A percentile compares a stretch with the other conserved stretches of the same genome.
phyloP scores from a whole-genome alignment of 1,284 basidiomycete genomes.

The Ustilago cynodontis region DNA sequence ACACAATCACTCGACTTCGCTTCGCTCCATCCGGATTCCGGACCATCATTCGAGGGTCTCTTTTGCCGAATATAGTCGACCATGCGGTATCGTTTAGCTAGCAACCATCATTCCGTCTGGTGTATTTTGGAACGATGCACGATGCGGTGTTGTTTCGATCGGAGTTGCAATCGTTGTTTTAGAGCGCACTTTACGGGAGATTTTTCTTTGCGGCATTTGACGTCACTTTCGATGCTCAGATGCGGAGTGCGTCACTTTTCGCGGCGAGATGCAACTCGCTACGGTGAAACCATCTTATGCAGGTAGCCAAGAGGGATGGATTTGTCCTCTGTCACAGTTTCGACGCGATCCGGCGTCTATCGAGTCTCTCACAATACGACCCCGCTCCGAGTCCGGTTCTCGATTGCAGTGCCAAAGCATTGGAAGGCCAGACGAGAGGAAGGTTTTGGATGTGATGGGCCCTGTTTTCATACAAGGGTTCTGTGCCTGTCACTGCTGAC shows the following conservation, averaged over 20 bases:
- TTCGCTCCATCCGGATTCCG: neutral
- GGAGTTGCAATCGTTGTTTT: neutral
- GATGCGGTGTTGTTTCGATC: constrained; percentile 2
- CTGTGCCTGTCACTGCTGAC: neutral
- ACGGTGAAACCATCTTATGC: neutral
- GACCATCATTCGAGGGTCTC: neutral
- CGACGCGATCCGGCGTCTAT: neutral
- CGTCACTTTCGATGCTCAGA: constrained; percentile 1
- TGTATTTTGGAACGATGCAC: neutral
- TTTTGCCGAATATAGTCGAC: neutral
- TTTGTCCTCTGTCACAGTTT: no score
- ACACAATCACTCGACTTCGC: neutral
- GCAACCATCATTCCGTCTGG: neutral
- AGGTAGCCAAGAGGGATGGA: neutral
- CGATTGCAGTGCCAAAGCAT: neutral
- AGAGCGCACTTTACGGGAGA: neutral
- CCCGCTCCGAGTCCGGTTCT: constrained; percentile 6
- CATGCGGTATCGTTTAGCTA: neutral
- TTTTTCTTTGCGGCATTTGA: constrained; percentile 3
- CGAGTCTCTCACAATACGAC: no score
- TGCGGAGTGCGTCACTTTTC: neutral
- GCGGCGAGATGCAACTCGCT: no score
- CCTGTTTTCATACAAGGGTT: neutral
- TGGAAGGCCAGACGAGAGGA: no score
- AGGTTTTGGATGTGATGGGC: no score